These are phyloP conservation scores for Agastache rugosa DNA, from an alignment of 257 asterid genomes.

Conservation along the genomic window DNA sequence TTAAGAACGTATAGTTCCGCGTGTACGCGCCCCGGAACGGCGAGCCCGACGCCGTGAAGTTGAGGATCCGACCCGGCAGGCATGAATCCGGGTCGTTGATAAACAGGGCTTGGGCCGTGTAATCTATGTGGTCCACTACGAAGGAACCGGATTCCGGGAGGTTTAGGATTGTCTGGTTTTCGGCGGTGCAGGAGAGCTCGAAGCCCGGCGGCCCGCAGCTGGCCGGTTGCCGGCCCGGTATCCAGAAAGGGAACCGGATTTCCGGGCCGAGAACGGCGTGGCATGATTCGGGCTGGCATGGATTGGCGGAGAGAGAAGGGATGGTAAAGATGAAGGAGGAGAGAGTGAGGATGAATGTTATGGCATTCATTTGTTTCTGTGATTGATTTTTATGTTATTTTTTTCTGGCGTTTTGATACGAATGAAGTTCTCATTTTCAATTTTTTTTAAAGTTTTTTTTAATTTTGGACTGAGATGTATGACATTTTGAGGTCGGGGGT, in stretches of 20 bases:
- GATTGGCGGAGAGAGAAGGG: constrained; percentile 33
- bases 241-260: constrained; percentile 78
- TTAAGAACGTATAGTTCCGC: constrained; percentile 48
- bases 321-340: constrained; percentile 27
- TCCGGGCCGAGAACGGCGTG: constrained; percentile 43
- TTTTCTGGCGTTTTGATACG: not conserved
- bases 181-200: constrained; percentile 65
- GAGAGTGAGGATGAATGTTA: constrained; percentile 24
- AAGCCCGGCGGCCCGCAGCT: constrained; percentile 77
- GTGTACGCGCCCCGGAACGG: constrained; percentile 43
- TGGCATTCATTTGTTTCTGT: constrained; percentile 33
- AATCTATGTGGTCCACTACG: constrained; percentile 64
- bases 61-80: constrained; percentile 56
- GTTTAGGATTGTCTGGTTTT: constrained; percentile 51
- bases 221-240: constrained; percentile 41
- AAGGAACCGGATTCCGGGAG: constrained; percentile 79
- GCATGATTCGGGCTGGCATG: constrained; percentile 61
- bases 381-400: not conserved
- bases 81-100: constrained; percentile 69
- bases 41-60: constrained; percentile 53
- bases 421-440: not conserved
- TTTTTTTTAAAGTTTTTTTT: not conserved
- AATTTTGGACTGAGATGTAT: not conserved
- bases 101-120: constrained; percentile 49
- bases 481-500: not conserved